Conservation (phyloP, 495 filamentous ascomycete genomes). For the Lentithecium fluviatile region DNA sequence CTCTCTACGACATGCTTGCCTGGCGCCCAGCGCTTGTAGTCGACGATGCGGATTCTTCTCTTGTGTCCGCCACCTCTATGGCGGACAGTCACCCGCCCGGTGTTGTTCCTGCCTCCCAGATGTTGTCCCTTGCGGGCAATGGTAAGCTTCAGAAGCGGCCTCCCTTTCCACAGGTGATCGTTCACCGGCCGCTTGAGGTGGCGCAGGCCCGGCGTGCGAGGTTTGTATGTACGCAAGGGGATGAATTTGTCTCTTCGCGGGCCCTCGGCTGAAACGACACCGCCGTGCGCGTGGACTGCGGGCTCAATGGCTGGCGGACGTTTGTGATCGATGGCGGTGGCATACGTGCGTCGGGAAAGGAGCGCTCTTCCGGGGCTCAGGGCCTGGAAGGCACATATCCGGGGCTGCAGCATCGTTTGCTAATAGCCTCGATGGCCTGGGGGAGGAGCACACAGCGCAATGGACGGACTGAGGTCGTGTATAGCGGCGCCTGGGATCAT, state of each 20-base stretch:
- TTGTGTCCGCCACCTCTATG: conserved; percentile 91
- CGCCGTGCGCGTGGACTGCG: conserved; percentile 14
- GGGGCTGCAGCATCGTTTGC: conserved; percentile 63
- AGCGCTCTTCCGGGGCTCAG: conserved; percentile 43
- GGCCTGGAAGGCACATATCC: conserved; percentile 55
- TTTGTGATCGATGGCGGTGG: conserved; percentile 43
- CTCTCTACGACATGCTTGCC: conserved; percentile 85
- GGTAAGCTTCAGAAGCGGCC: conserved; percentile 78
- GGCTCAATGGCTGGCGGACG: conserved; percentile 27
- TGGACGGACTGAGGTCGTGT: not conserved
- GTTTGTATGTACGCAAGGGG: conserved; percentile 81
- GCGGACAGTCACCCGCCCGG: conserved; percentile 77
- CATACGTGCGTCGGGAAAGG: conserved; percentile 56
- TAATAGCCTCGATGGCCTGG: conserved; percentile 35
- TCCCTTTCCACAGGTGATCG: conserved; percentile 93
- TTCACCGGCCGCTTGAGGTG: conserved; percentile 90
- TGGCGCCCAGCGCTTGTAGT: conserved; percentile 72
- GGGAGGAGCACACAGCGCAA: not conserved
- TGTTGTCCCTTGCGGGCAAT: conserved; percentile 85
- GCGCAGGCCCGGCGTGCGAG: conserved; percentile 87
- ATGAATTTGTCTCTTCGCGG: conserved; percentile 45
- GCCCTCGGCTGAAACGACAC: conserved; percentile 4
- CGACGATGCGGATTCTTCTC: conserved; percentile 83
- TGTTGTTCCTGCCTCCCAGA: conserved; percentile 90
- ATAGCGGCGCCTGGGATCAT: no score